Percentiles rank a stretch among this genome's conserved stretches.
These are phyloP conservation scores for Metschnikowia aberdeeniae DNA, from an alignment of 805 yeast species.

Conservation along the genomic window DNA sequence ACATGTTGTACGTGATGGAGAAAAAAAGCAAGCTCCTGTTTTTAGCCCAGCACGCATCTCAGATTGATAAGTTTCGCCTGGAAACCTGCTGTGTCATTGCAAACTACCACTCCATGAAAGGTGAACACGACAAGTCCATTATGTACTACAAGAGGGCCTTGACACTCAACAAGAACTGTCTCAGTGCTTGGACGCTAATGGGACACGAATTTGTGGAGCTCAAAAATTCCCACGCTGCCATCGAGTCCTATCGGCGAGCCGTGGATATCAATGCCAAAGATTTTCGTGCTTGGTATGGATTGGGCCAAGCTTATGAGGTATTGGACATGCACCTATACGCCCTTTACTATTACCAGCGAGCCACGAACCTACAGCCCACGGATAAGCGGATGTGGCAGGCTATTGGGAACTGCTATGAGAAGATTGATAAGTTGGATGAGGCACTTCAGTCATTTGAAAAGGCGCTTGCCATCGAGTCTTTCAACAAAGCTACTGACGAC, in stretches of 20 bases:
- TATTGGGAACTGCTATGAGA: slow-evolving; percentile 82
- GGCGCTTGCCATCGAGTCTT: slow-evolving; percentile 56
- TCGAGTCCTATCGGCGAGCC: slow-evolving; percentile 90
- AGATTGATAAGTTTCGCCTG: slow-evolving; percentile 81
- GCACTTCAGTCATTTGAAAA: slow-evolving; percentile 79
- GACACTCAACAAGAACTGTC: slow-evolving; percentile 69
- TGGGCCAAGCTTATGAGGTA: slow-evolving; percentile 97
- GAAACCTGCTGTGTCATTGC: slow-evolving; percentile 95
- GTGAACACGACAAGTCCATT: slow-evolving; percentile 93
- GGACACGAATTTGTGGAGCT: slow-evolving; percentile 98
- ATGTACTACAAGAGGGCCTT: slow-evolving; percentile 89
- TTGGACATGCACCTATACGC: slow-evolving; percentile 93
- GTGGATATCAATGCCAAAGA: slow-evolving; percentile 86
- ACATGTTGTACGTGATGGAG: slow-evolving; percentile 91
- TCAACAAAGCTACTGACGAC: slow-evolving; percentile 18
- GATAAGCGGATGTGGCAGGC: slow-evolving; percentile 98
- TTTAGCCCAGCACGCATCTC: slow-evolving; percentile 79
- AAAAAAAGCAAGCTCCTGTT: slow-evolving; percentile 78
- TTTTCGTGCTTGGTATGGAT: slow-evolving; percentile 96
- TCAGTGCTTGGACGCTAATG: slow-evolving; percentile 96
- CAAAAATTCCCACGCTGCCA: slow-evolving; percentile 95
- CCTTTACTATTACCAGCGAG: slow-evolving; percentile 85
- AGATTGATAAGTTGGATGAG: slow-evolving; percentile 63
- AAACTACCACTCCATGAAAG: slow-evolving; percentile 84
- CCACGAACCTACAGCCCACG: slow-evolving; percentile 80